phyloP scores from a whole-genome alignment of 148 eudicot species.

The Chenopodium suecicum region DNA sequence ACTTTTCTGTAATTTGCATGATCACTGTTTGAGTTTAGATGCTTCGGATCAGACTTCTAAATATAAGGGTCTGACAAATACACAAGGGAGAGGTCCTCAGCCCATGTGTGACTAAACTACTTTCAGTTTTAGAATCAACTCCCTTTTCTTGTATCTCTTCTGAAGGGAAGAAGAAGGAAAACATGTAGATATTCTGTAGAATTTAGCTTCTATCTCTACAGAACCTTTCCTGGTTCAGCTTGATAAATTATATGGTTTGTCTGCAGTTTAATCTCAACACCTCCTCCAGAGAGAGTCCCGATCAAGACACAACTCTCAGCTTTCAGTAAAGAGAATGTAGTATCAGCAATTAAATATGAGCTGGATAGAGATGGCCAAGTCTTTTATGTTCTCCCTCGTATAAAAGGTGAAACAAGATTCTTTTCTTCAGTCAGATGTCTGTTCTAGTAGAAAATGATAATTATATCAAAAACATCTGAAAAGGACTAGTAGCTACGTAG shows the following conservation, averaged over 20 bases:
- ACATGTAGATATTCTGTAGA: background rate
- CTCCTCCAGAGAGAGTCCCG: conserved; percentile 99
- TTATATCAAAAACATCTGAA: background rate
- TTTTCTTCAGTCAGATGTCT: background rate
- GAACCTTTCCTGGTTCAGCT: background rate
- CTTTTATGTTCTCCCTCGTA: conserved; percentile 96
- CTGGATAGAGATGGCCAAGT: conserved; percentile 96
- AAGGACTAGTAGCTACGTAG: background rate
- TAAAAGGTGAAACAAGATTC: conserved; percentile 55
- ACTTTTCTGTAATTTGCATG: background rate
- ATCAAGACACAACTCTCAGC: conserved; percentile 90
- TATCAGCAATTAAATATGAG: conserved; percentile 86
- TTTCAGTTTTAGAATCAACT: background rate
- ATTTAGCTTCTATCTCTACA: background rate
- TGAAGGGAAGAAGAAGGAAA: background rate
- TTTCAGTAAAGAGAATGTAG: conserved; percentile 63
- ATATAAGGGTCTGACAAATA: background rate
- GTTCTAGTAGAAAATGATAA: background rate
- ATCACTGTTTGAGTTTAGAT: background rate
- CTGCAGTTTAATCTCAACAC: conserved; percentile 85
- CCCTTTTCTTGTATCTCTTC: background rate
- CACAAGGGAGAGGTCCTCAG: background rate
- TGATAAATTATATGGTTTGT: conserved; percentile 11
- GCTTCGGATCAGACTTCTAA: background rate
- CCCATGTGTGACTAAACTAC: background rate